Conservation (phyloP, 2,329 filamentous ascomycete genomes). For the Teratosphaeria nubilosa region DNA sequence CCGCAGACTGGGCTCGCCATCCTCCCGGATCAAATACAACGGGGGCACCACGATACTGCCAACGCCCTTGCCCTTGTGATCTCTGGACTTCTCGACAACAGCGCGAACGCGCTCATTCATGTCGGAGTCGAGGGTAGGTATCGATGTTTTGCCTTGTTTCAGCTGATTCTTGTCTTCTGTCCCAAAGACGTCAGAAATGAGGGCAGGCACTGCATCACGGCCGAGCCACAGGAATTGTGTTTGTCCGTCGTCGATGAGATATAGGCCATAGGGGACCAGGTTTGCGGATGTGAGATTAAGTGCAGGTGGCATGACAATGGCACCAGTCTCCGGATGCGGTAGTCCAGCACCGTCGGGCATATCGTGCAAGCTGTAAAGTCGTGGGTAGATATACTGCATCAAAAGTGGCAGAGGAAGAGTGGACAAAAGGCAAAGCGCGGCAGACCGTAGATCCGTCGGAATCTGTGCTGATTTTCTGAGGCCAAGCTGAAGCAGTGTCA, state of each 20-base stretch:
- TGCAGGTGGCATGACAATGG: constrained; percentile 76
- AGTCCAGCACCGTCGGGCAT: constrained; percentile 91
- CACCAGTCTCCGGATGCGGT: constrained; percentile 74
- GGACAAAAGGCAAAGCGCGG: constrained; percentile 85
- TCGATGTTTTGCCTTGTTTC: constrained; percentile 78
- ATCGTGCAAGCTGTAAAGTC: constrained; percentile 72
- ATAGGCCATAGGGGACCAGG: constrained; percentile 80
- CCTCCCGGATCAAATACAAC: constrained; percentile 86
- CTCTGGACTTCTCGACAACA: constrained; percentile 83
- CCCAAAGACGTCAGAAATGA: constrained; percentile 84
- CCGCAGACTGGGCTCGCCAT: constrained; percentile 89
- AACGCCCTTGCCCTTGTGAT: constrained; percentile 75
- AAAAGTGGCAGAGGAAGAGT: constrained; percentile 82
- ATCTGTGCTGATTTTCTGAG: constrained; percentile 89
- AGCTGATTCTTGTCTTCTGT: constrained; percentile 72
- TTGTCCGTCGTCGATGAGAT: constrained; percentile 93
- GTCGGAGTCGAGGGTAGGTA: constrained; percentile 86
- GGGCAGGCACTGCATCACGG: constrained; percentile 79
- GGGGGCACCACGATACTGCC: constrained; percentile 90
- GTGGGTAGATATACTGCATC: constrained; percentile 72
- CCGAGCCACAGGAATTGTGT: constrained; percentile 97
- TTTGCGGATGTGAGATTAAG: constrained; percentile 81
- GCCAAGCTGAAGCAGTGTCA: constrained; percentile 44
- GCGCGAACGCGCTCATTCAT: constrained; percentile 91
- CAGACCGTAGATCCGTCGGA: constrained; percentile 84